Base-by-base conservation (phyloP, 1,284 basidiomycete species). In the Irpex sp. region DNA sequence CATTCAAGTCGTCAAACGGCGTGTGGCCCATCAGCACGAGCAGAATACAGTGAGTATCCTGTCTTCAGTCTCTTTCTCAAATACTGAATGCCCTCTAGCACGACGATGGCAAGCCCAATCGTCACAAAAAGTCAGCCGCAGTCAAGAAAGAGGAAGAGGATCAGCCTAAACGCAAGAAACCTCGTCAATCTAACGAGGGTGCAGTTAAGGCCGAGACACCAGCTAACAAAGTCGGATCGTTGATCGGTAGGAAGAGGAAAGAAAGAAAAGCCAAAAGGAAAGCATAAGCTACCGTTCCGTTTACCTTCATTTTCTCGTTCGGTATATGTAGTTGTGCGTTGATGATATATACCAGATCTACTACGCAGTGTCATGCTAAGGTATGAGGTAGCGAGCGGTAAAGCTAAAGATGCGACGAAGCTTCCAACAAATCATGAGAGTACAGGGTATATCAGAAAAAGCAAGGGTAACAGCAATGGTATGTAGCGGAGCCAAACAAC, bases 1-100 rank as follows among this genome's bases (percentile, higher is more conserved):
- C 71, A 82, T 94, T 4, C 92, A 96, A 75, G 94, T 96, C 21
- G 86, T 93, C 31, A 87, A 90, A 64, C 79, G 91, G 62, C 80
- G 92, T 65, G 79, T 80, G 57, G 81, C 82, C 11, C 79, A 80
- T 58, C 77, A 79, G 66, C 76, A 78, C 59, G 78, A 79, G 47
- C 62, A 61, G 61, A 69, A 73, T 65, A 48, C 67, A 58, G 71
- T 72, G 57, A 51, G 49, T n/a, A 67, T 60, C 3, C 6, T 37
- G 31, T 8, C 26, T 37, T 56, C 49, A 38, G 49, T 11, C 9
- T 13, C 5, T 61, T 40, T 15, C 51, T 37, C 58, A 68, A 64
- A 60, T 59, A 17, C 36, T 38, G 56, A 26, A 60, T 19, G 61
- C 66, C 58, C 65, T 72, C 52, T 54, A 67, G 67, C 61, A 51